phyloP scores from a whole-genome alignment of 2,329 filamentous ascomycete genomes.

The Neoascochyta sp. region DNA sequence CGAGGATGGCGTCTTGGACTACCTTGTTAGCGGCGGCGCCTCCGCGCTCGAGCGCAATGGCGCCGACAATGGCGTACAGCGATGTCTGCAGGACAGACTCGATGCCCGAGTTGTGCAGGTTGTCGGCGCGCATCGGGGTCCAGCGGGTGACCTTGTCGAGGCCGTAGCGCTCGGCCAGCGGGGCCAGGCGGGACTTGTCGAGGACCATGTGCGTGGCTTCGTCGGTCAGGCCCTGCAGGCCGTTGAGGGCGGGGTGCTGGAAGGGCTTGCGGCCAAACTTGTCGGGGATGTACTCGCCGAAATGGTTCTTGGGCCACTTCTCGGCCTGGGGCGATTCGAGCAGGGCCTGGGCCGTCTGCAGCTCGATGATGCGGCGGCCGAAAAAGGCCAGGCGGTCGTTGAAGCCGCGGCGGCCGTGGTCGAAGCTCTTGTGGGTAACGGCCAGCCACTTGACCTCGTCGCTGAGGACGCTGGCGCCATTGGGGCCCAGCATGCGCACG shows the following conservation, averaged over 20 bases:
- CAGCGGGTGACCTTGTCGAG: conserved; percentile 76
- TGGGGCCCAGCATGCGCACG: conserved; percentile 67
- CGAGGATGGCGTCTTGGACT: conserved; percentile 72
- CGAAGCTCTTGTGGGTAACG: conserved; percentile 96
- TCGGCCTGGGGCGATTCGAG: conserved; percentile 46
- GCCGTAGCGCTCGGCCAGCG: conserved; percentile 66
- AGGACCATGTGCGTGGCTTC: conserved; percentile 60
- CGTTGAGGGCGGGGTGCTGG: conserved; percentile 64
- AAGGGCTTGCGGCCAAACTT: conserved; percentile 59
- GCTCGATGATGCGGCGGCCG: conserved; percentile 60
- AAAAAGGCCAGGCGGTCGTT: conserved; percentile 90
- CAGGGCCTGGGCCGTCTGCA: conserved; percentile 63
- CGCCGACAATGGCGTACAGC: conserved; percentile 82
- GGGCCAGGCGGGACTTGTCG: conserved; percentile 62
- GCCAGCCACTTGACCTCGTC: conserved; percentile 97
- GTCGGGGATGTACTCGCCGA: conserved; percentile 24
- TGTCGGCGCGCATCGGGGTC: conserved; percentile 73
- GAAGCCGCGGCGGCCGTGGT: conserved; percentile 88
- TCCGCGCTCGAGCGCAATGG: conserved; percentile 83
- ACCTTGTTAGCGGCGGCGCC: conserved; percentile 71
- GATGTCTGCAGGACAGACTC: conserved; percentile 72
- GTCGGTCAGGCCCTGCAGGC: conserved; percentile 67
- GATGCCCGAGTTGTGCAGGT: conserved; percentile 68
- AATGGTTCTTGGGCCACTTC: conserved; percentile 17
- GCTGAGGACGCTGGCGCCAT: conserved; percentile 68